phyloP scores from a whole-genome alignment of 2,329 filamentous ascomycete species.

The Claviceps africana region DNA sequence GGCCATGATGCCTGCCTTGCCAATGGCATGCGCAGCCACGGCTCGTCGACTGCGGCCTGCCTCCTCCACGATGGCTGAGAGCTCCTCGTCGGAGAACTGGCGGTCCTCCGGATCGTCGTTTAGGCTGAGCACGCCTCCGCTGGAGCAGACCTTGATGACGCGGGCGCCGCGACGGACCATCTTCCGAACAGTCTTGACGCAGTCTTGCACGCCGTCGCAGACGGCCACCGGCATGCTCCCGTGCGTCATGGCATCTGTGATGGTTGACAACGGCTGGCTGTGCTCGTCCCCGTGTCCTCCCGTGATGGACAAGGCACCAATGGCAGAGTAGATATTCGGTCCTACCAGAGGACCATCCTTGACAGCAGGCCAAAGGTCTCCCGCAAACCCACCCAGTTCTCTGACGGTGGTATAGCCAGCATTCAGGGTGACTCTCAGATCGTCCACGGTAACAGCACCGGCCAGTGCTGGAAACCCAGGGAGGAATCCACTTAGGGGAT shows the following conservation, averaged over 20 bases:
- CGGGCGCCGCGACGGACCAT: conserved; percentile 26
- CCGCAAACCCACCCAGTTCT: conserved; percentile 32
- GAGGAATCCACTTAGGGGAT: not conserved
- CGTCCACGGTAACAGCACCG: conserved; percentile 8
- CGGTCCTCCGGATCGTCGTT: conserved; percentile 24
- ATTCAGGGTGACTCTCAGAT: conserved; percentile 25
- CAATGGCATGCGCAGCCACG: conserved; percentile 27
- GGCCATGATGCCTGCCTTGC: conserved; percentile 25
- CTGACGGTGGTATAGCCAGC: conserved; percentile 36
- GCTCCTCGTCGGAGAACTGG: conserved; percentile 26
- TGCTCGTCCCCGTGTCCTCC: conserved; percentile 33
- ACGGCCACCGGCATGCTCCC: conserved; percentile 20
- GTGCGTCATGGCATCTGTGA: conserved; percentile 17
- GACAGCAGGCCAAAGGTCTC: conserved; percentile 28
- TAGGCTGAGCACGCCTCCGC: conserved; percentile 24
- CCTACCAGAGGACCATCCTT: conserved; percentile 29
- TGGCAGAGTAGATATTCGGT: conserved; percentile 33
- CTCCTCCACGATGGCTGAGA: conserved; percentile 23
- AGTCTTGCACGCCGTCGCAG: conserved; percentile 27
- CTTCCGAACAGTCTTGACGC: conserved; percentile 23
- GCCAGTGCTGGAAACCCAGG: conserved; percentile 6
- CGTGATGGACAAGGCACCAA: conserved; percentile 29
- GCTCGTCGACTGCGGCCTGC: conserved; percentile 21
- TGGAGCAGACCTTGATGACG: conserved; percentile 27
- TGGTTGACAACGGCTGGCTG: conserved; percentile 18